Conservation (phyloP, 306 rosid species). For the Medicago truncatula region MtrunA17r5.0-ANR NC_053045.1:30151001-30151500, state of each 20-base stretch:
- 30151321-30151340: slow-evolving; percentile 18
- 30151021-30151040: slow-evolving; percentile 49
- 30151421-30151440: slow-evolving; percentile 85
- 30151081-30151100: slow-evolving; percentile 45
- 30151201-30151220: slow-evolving; percentile 19
- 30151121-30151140: slow-evolving; percentile 55
- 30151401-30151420: slow-evolving; percentile 88
- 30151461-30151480: slow-evolving; percentile 86
- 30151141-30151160: slow-evolving; percentile 83
- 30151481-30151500: slow-evolving; percentile 31
- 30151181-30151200: slow-evolving; percentile 42
- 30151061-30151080: slow-evolving; percentile 46
- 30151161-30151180: slow-evolving; percentile 98
- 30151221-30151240: slow-evolving; percentile 21
- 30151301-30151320: slow-evolving; percentile 9
- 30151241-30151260: slow-evolving; percentile 18
- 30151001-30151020: slow-evolving; percentile 47
- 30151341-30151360: slow-evolving; percentile 33
- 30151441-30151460: slow-evolving; percentile 98
- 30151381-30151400: slow-evolving; percentile 83
- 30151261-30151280: neutral
- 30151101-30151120: slow-evolving; percentile 43
- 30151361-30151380: slow-evolving; percentile 65
- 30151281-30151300: slow-evolving; percentile 13
- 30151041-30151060: slow-evolving; percentile 55